Conservation (phyloP, 176 grass and related monocot species). For the Alopecurus myosuroides region DNA sequence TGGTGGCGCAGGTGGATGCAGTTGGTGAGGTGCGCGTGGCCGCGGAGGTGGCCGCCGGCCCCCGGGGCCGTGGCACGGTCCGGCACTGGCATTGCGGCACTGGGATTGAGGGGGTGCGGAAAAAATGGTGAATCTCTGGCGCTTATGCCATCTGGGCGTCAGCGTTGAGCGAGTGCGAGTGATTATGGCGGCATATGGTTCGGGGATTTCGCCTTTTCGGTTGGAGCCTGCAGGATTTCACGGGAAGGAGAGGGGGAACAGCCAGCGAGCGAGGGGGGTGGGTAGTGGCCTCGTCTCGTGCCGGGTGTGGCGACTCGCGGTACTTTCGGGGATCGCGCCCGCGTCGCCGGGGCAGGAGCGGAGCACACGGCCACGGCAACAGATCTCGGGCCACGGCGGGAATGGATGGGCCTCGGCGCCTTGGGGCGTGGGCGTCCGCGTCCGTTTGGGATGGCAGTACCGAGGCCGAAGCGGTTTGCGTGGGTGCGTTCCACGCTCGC, state of each 20-base stretch:
- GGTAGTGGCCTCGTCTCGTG: constrained; percentile 32
- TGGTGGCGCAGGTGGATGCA: constrained; percentile 86
- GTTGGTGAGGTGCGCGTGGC: constrained; percentile 83
- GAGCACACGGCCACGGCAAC: background rate
- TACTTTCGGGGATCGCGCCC: constrained; percentile 42
- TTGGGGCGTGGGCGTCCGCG: background rate
- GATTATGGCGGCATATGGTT: constrained; percentile 41
- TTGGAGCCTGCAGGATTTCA: constrained; percentile 38
- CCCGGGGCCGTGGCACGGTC: constrained; percentile 26
- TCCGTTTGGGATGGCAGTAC: background rate
- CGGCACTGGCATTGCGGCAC: constrained; percentile 31
- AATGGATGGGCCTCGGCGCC: background rate
- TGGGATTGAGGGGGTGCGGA: background rate
- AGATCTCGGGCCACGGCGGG: background rate
- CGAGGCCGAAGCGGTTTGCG: background rate
- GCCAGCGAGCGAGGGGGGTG: background rate
- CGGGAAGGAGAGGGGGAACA: constrained; percentile 18
- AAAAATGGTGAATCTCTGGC: background rate
- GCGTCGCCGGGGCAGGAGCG: constrained; percentile 4
- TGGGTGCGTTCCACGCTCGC: background rate
- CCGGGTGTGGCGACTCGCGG: constrained; percentile 22
- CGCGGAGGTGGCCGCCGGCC: constrained; percentile 45
- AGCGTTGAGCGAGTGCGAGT: background rate
- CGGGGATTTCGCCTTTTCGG: constrained; percentile 41
- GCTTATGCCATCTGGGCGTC: constrained; percentile 23